Conservation (phyloP, 371 early-diverging fungal genomes). For the Dipsacomyces acuminosporus region DNA sequence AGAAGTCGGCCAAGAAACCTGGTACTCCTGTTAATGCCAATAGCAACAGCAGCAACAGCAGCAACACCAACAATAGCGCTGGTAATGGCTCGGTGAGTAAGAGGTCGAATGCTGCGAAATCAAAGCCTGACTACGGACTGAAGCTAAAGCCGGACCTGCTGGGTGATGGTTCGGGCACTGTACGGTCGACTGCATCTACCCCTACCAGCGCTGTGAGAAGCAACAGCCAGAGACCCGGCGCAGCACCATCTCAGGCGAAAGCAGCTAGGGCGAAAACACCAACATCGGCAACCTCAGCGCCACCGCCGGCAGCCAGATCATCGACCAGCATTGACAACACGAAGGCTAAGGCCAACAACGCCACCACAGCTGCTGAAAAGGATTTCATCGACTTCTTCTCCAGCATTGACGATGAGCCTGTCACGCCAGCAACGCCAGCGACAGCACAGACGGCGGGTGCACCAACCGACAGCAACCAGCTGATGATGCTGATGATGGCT, state of each 20-base stretch:
- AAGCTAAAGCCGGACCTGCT: conserved; percentile 38
- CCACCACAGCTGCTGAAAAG: conserved; percentile 40
- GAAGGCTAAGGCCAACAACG: conserved; percentile 36
- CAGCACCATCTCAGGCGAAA: too few relatives aligned
- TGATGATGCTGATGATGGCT: not conserved
- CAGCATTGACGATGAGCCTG: conserved; percentile 68
- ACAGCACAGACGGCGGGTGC: not conserved
- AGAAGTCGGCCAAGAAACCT: conserved; percentile 20
- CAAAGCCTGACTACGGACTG: conserved; percentile 38
- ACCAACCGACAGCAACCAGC: not conserved
- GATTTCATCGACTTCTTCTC: conserved; percentile 70
- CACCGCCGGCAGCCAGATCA: too few relatives aligned
- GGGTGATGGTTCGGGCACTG: too few relatives aligned
- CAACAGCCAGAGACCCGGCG: too few relatives aligned
- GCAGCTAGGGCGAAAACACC: too few relatives aligned
- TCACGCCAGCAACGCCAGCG: too few relatives aligned
- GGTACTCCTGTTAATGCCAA: conserved; percentile 1
- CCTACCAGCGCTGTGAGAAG: too few relatives aligned
- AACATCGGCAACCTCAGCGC: too few relatives aligned
- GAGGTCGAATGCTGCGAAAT: conserved; percentile 9
- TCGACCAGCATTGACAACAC: too few relatives aligned
- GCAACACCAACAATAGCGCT: too few relatives aligned
- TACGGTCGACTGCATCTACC: too few relatives aligned
- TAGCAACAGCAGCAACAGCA: too few relatives aligned
- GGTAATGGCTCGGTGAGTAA: not conserved